Base-by-base conservation (phyloP, 2,329 filamentous ascomycete species). In the Diaporthe citriasiana region DNA sequence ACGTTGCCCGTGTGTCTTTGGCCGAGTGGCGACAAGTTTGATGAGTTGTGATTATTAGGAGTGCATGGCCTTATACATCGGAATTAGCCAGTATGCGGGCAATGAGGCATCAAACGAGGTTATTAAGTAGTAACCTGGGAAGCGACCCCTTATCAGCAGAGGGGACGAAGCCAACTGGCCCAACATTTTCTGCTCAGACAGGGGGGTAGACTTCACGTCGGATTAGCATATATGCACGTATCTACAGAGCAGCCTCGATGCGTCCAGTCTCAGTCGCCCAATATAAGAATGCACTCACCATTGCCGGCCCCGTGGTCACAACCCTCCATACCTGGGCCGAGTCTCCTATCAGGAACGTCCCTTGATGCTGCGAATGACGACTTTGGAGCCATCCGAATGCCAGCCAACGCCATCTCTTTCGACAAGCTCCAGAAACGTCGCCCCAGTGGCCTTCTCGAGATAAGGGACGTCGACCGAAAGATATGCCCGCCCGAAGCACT, bases 401-500 rank as follows among this genome's bases (percentile, higher is more conserved):
- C 97, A 99, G 0, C 95, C 95, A 1, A 98, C 93, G 3, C 91
- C 91, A 79, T 94, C 91, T 77, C 89, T 86, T 45, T 89, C 87
- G 73, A 84, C 88, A 79, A 98, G 84, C 68, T 91, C 90, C 15
- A 90, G 87, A 95, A 96, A 99, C n/a, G 84, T 86, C 77, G 89
- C 86, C 63, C 91, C 91, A 6, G 93, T 89, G 73, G 90, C 88
- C 80, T 87, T 88, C 83, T 97, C 94, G 68, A 98, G 83, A 82
- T 92, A 94, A 4, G 80, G 81, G 74, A 89, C 82, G 70, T 95
- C 93, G 12, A 95, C 92, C 27, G 85, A 90, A 77, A 98, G 84
- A 82, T 99, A 99, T 6, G 93, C 89, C 79, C 92, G 90, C 0
- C 95, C 95, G 71, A 98, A 89, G 81, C 95, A 97, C 85, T 98